Base-by-base conservation (phyloP, 2,329 filamentous ascomycete species). In the Diaporthe batatas region DNA sequence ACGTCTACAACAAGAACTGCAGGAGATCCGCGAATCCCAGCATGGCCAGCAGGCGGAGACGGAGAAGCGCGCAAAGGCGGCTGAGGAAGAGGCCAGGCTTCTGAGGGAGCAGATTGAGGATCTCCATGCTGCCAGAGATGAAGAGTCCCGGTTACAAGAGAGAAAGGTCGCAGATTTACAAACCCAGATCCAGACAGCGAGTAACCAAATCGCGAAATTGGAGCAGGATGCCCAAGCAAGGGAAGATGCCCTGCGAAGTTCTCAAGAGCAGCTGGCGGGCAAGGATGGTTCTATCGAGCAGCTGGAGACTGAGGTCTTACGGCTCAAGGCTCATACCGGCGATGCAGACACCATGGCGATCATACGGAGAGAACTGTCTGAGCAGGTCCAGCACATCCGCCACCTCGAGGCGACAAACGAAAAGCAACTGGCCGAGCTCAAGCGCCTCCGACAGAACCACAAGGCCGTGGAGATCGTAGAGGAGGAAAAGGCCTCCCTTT, bases 391-490 rank as follows among this genome's bases (percentile, higher is more conserved):
- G n/a, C 95, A 98, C 79, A 97, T 98, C 76, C 91, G 94, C 73
- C 91, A 90, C 39, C 86, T 99, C 3, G 96, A 99, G 80, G 88
- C 90, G 0, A 90, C 90, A 47, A 98, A 94, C 75, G 88, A 94
- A 32, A 94, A 97, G 65, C 94, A 98, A 79, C 86, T 90, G 18
- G 83, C 88, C 0, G 96, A 99, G 80, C 84, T 99, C 47, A 94
- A 93, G 77, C 92, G 95, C 76, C 87, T 97, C 49, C 92, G 95
- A 18, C 93, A 95, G 76, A 84, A 92, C 4, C 92, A 95, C 80
- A 96, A 94, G 82, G 94, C 93, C n/a, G 92, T 98, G 1, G 94
- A 98, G 79, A 90, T 99, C 2, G 93, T 98, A 0, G 95, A 99
- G 80, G 96, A 99, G 81, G 95, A 99, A 84, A 68, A 98, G 85